A percentile compares a stretch with the other conserved stretches of the same genome.
Conservation (phyloP, 1,139 yeast genomes). For the Arxiozyma slooffiae region DNA sequence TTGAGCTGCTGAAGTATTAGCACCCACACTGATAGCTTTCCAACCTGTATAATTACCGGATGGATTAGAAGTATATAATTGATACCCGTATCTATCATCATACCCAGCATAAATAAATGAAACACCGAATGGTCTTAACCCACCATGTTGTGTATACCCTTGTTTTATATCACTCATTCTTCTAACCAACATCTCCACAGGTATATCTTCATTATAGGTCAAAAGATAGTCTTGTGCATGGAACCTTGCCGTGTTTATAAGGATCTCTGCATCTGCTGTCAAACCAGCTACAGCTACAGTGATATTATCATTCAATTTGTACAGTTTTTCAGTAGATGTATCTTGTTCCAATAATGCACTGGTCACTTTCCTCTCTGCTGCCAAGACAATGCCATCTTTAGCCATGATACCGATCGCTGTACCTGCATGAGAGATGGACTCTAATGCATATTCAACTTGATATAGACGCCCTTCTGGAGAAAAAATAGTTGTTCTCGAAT, state of each 20-base stretch:
- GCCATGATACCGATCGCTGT: conserved; percentile 94
- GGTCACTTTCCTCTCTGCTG: conserved; percentile 93
- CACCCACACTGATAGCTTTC: conserved; percentile 97
- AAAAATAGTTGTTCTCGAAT: conserved; percentile 94
- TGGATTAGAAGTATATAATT: conserved; percentile 90
- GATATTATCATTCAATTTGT: conserved; percentile 70
- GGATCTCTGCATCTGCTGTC: conserved; percentile 92
- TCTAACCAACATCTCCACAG: conserved; percentile 82
- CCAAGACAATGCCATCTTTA: conserved; percentile 85
- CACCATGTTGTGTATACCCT: conserved; percentile 98
- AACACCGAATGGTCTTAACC: conserved; percentile 96
- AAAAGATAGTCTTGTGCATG: conserved; percentile 77
- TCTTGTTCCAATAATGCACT: conserved; percentile 89
- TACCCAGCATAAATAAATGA: conserved; percentile 93
- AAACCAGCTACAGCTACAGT: conserved; percentile 96
- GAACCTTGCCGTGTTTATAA: conserved; percentile 79
- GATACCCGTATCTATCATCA: conserved; percentile 84
- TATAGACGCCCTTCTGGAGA: conserved; percentile 97
- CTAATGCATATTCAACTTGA: conserved; percentile 95
- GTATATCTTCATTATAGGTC: conserved; percentile 82
- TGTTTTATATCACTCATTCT: conserved; percentile 89
- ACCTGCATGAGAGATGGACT: conserved; percentile 96
- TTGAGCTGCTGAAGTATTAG: conserved; percentile 93
- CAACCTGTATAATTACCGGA: conserved; percentile 97
- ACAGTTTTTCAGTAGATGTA: conserved; percentile 85